Conservation (phyloP, 768 basidiomycete genomes). For the Dioszegia crocea region DNA sequence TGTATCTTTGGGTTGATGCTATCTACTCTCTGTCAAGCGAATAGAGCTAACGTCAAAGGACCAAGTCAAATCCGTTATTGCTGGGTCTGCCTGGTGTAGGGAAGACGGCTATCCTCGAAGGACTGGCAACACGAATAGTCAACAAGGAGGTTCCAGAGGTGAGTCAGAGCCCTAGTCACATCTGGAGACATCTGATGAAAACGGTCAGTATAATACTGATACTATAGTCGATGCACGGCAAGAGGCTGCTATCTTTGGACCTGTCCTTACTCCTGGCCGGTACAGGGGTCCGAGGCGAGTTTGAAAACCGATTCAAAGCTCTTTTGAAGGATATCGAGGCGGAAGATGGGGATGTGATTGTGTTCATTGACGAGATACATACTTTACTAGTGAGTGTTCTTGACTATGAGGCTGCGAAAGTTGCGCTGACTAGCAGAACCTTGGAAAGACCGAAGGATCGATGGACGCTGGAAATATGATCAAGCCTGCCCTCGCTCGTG, state of each 20-base stretch:
- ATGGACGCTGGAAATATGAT: constrained; percentile 87
- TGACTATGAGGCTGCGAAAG: constrained; percentile 64
- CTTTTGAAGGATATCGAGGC: constrained; percentile 79
- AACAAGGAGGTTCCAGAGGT: constrained; percentile 89
- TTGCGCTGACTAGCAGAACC: constrained; percentile 61
- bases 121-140: constrained; percentile 79
- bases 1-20: no score
- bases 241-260: constrained; percentile 82
- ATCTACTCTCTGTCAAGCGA: no score
- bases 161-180: constrained; percentile 12
- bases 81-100: constrained; percentile 79
- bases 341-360: constrained; percentile 73
- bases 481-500: constrained; percentile 81
- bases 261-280: constrained; percentile 79
- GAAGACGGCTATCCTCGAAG: constrained; percentile 88
- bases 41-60: constrained; percentile 72
- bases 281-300: constrained; percentile 84
- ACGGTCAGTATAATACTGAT: constrained; percentile 2
- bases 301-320: constrained; percentile 89
- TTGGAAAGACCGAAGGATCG: constrained; percentile 86
- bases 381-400: constrained; percentile 56
- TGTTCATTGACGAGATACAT: constrained; percentile 89
- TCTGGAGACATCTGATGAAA: no score
- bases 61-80: constrained; percentile 82
- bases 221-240: constrained; percentile 70